phyloP scores from a whole-genome alignment of 176 grass and related monocot genomes.

The Puccinellia tenuiflora region DNA sequence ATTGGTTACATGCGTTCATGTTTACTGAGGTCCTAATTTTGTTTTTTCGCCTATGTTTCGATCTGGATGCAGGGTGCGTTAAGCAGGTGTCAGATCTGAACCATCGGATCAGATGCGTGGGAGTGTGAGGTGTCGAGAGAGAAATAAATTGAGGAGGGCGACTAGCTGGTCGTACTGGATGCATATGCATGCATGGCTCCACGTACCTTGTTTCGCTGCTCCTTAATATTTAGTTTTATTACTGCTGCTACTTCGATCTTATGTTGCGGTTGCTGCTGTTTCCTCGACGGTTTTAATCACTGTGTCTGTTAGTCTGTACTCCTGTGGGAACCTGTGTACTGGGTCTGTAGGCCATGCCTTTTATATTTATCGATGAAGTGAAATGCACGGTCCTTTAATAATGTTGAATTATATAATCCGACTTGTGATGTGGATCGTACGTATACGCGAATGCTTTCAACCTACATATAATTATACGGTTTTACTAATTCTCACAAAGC shows the following conservation, averaged over 20 bases:
- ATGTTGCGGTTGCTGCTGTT: neutral
- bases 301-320: neutral
- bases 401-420: too few relatives aligned
- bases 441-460: too few relatives aligned
- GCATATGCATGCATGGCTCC: neutral
- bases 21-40: neutral
- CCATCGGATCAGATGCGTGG: neutral
- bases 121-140: neutral
- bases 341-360: neutral
- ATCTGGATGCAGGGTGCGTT: constrained; percentile 10
- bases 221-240: neutral
- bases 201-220: neutral
- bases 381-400: neutral
- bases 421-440: too few relatives aligned
- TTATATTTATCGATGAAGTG: neutral
- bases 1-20: neutral
- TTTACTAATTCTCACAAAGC: too few relatives aligned
- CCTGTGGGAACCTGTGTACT: neutral
- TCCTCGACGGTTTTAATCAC: neutral
- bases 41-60: neutral
- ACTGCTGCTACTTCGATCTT: neutral
- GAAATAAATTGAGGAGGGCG: neutral
- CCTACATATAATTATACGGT: too few relatives aligned
- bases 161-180: neutral
- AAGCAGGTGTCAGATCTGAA: neutral